A percentile compares a stretch with the other conserved stretches of the same genome.
phyloP scores from a whole-genome alignment of 2,329 filamentous ascomycete genomes.

The Pleomassaria siparia region DNA sequence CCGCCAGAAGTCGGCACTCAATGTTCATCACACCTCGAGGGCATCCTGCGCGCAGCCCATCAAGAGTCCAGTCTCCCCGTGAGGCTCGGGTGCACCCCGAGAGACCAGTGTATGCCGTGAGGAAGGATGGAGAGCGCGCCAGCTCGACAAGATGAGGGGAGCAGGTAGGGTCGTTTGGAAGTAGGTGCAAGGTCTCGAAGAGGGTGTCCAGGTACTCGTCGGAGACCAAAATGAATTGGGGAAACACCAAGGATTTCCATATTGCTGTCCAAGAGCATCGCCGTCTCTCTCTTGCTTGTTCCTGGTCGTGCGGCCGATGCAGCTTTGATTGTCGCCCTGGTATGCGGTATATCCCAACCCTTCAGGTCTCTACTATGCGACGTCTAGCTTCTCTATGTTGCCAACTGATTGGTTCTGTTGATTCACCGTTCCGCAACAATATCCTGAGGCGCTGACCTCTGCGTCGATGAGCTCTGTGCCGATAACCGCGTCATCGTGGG shows the following conservation, averaged over 20 bases:
- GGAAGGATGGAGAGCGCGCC: background rate
- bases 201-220: conserved; percentile 1
- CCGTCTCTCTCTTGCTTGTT: background rate
- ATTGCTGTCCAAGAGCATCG: background rate
- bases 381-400: too few relatives aligned
- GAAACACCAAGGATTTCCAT: background rate
- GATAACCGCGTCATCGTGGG: background rate
- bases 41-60: background rate
- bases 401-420: too few relatives aligned
- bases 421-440: too few relatives aligned
- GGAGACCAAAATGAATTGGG: background rate
- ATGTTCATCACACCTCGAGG: background rate
- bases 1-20: background rate
- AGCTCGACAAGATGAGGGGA: background rate
- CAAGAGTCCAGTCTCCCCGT: background rate
- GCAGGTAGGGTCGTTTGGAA: background rate
- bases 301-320: background rate
- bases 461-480: background rate
- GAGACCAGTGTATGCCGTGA: background rate
- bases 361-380: background rate
- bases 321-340: background rate
- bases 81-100: background rate
- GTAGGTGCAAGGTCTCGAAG: background rate
- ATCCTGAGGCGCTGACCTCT: too few relatives aligned
- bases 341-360: background rate